Evolutionary conservation across 148 eudicot genomes (phyloP), one percentile per base, ranked within the genome.

Genomic region (Nepenthes gracilis): DNA sequence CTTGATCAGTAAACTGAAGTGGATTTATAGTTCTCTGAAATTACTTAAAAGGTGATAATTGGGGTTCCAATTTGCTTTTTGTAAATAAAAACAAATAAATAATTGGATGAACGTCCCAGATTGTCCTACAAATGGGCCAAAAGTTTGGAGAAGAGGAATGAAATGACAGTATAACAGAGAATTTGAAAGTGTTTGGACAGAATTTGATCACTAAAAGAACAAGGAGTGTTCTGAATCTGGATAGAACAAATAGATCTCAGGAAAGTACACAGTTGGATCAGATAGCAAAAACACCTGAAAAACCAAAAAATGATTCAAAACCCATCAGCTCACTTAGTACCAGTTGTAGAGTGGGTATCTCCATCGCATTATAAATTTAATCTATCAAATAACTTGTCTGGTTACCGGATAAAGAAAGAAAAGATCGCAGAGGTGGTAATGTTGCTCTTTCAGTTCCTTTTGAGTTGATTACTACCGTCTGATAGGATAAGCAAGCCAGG

Each of bases 221-320:
- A 40, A 40, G 4, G 43, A 2, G 3, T 40, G 43, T n/a, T n/a
- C 43, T 3, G 45, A 40, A 40, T 3, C 45, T 23, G 45, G 14
- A 33, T 33, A 59, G 57, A 55, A 58, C 57, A 64, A 64, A 55
- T 51, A 23, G 23, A 23, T 23, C 23, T 23, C 23, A 23, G 23
- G 23, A 49, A 67, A 66, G 54, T 37, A 58, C 9, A 13, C 1
- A 36, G 47, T 55, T 40, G 36, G 35, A 38, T 51, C 38, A 67
- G 43, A 43, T 10, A 67, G 60, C 54, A 63, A 15, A 33, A 73
- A 54, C 65, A 55, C 73, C 73, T 74, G 77, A 59, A 64, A 49
- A 11, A 23, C 35, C 48, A 43, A 35, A 56, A 47, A 34, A 1
- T 2, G 5, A 33, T 35, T 9, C 23, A 23, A 12, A 33, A 4